Evolutionary conservation across 1,284 basidiomycete genomes (phyloP).

Genomic region (Pseudozyma hubeiensis): DNA sequence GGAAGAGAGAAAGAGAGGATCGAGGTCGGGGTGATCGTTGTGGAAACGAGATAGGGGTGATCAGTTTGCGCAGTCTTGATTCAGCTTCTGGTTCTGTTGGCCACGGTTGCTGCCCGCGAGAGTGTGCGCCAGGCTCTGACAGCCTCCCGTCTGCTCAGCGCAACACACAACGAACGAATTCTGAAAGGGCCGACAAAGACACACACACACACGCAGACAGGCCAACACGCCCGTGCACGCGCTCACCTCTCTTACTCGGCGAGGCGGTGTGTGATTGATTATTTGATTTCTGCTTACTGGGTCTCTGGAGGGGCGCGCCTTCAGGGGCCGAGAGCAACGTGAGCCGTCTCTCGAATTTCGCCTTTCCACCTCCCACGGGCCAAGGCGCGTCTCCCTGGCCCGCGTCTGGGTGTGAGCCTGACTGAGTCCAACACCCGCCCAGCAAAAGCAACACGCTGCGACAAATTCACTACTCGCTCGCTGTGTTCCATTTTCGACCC

Average conservation of each 20-base stretch:
- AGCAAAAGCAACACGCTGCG: too few species aligned
- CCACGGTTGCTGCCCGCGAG: too few species aligned
- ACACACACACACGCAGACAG: constrained; percentile 3
- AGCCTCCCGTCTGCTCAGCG: not conserved
- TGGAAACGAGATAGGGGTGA: constrained; percentile 29
- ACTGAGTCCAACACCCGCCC: too few species aligned
- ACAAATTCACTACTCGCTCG: too few species aligned
- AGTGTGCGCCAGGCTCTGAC: not conserved
- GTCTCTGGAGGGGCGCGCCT: not conserved
- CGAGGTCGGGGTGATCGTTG: constrained; percentile 21
- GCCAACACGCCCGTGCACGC: constrained; percentile 6
- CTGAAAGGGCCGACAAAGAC: constrained; percentile 7
- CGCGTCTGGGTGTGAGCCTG: too few species aligned
- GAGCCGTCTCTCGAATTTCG: too few species aligned
- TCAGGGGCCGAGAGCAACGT: not conserved
- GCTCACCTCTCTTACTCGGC: constrained; percentile 1
- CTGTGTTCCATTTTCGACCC: not conserved
- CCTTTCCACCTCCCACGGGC: too few species aligned
- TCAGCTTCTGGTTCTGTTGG: not conserved
- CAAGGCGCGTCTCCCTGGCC: too few species aligned
- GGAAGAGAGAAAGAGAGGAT: not conserved
- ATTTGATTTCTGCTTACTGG: not conserved
- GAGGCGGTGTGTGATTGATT: not conserved
- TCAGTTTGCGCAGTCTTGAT: not conserved
- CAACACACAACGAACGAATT: not conserved